A percentile compares a stretch with the other conserved stretches of the same genome.
Evolutionary conservation across 768 basidiomycete genomes (phyloP).

Genomic region (Cystobasidium tubakii): DNA sequence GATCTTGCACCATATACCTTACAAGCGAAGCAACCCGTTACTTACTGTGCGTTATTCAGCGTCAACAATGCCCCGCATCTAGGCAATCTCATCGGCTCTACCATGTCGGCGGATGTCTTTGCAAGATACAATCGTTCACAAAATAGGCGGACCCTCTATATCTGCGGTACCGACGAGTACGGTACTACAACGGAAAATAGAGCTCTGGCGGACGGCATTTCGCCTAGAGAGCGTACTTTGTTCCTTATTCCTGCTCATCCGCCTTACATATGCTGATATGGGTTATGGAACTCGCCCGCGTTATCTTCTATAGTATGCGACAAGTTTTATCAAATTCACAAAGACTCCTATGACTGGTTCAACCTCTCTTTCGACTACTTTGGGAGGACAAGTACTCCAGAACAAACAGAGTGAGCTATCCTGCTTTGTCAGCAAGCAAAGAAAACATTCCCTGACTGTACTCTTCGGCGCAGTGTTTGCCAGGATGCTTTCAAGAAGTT

Average conservation of each 20-base stretch:
- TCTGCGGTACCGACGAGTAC: slow-evolving; percentile 98
- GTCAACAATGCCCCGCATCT: slow-evolving; percentile 97
- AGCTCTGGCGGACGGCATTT: slow-evolving; percentile 77
- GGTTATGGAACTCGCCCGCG: background rate
- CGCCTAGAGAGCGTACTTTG: slow-evolving; percentile 57
- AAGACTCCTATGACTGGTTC: slow-evolving; percentile 95
- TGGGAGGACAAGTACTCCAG: slow-evolving; percentile 82
- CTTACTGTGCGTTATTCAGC: background rate
- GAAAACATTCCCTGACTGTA: background rate
- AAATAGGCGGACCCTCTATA: slow-evolving; percentile 82
- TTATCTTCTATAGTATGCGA: slow-evolving; percentile 59
- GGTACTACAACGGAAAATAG: slow-evolving; percentile 99
- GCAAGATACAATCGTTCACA: slow-evolving; percentile 73
- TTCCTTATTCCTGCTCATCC: background rate
- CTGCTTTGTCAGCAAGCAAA: background rate
- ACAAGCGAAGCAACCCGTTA: background rate
- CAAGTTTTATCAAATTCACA: slow-evolving; percentile 81
- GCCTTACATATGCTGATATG: background rate
- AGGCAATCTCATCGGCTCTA: slow-evolving; percentile 91
- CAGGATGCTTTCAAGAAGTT: slow-evolving; percentile 85
- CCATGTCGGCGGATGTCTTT: slow-evolving; percentile 92
- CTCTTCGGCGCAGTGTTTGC: slow-evolving; percentile 59
- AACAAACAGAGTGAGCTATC: slow-evolving; percentile 82
- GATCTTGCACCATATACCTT: background rate
- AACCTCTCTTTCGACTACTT: slow-evolving; percentile 95